Conservation (phyloP, 352 stramenopile species). For the Blastocystis hominis region DNA sequence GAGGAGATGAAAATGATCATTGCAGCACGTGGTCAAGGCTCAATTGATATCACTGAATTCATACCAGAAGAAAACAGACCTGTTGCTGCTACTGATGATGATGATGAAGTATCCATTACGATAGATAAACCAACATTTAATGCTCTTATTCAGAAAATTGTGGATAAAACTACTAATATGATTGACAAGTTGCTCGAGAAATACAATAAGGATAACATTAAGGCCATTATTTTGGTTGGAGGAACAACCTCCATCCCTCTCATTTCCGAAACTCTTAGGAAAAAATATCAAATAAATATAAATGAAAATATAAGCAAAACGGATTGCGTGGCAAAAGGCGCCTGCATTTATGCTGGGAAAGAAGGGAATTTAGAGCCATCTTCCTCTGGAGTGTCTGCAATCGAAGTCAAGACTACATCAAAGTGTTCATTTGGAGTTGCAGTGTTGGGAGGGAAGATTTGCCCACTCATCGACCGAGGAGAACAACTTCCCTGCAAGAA, state of each 20-base stretch:
- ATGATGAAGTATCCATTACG: background rate
- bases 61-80: background rate
- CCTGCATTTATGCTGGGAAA: background rate
- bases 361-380: background rate
- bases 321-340: slow-evolving; percentile 56
- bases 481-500: background rate
- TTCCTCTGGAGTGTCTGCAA: background rate
- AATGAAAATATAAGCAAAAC: slow-evolving; percentile 18
- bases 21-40: background rate
- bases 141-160: background rate
- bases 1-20: background rate
- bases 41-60: background rate
- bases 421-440: background rate
- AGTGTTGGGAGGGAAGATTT: background rate
- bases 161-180: background rate
- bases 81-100: background rate
- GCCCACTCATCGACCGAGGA: background rate
- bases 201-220: background rate
- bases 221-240: background rate
- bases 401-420: background rate
- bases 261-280: background rate
- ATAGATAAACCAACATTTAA: background rate
- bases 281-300: slow-evolving; percentile 60
- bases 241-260: background rate
- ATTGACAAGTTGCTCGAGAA: background rate